phyloP scores from a whole-genome alignment of 352 stramenopile species.

The Peronospora tabacina region DNA sequence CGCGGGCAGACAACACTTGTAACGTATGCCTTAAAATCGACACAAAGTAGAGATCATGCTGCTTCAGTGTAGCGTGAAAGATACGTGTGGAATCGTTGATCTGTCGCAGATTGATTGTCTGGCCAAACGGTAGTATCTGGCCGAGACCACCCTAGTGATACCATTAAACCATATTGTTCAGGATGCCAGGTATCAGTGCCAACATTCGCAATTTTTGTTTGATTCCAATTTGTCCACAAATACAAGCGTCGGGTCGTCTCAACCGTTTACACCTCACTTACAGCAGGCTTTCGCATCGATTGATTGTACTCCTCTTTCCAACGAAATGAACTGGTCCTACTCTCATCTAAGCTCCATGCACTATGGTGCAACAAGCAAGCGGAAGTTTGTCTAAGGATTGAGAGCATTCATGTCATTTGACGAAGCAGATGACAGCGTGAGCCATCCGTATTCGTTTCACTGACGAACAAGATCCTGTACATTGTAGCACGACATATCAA shows the following conservation, averaged over 20 bases:
- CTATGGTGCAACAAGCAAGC: constrained; percentile 14
- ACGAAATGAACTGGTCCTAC: constrained; percentile 40
- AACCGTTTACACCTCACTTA: constrained; percentile 34
- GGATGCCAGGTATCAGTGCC: constrained; percentile 39
- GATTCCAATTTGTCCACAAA: constrained; percentile 62
- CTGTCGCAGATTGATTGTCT: constrained; percentile 22
- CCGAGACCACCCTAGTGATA: constrained; percentile 41
- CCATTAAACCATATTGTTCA: constrained; percentile 46
- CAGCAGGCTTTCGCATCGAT: constrained; percentile 36
- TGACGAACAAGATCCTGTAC: neutral
- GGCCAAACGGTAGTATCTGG: constrained; percentile 14
- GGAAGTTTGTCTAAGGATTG: constrained; percentile 4
- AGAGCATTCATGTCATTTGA: constrained; percentile 17
- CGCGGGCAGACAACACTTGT: constrained; percentile 46
- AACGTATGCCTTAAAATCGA: constrained; percentile 53
- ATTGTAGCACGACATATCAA: neutral
- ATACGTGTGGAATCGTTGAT: constrained; percentile 48
- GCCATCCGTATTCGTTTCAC: constrained; percentile 1
- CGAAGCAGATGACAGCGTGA: neutral
- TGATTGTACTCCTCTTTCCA: too few species aligned
- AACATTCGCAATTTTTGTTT: constrained; percentile 31
- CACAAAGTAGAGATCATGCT: constrained; percentile 54
- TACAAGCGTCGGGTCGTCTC: constrained; percentile 22
- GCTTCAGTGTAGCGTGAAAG: constrained; percentile 34
- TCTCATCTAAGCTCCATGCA: constrained; percentile 59